Evolutionary conservation across 116 monocot genomes (phyloP).

Genomic region (Dioscorea cayenensis): DNA sequence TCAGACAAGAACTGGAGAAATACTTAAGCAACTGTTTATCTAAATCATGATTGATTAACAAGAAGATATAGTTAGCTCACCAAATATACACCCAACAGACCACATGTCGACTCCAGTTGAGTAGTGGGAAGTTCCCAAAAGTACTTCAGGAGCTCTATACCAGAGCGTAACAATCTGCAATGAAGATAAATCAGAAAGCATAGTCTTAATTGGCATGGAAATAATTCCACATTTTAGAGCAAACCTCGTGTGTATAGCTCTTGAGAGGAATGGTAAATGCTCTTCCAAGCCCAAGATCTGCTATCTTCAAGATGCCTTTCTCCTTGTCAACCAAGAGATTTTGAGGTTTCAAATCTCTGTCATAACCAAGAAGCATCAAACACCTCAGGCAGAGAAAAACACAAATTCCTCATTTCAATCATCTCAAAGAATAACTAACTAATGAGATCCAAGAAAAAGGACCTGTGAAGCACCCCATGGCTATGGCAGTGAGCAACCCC

Average conservation of each 20-base stretch:
- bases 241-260: conserved; percentile 97
- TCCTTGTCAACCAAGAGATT: conserved; percentile 96
- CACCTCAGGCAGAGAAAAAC: background rate
- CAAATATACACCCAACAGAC: conserved; percentile 99
- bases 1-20: too few species aligned
- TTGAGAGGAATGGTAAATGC: conserved; percentile 88
- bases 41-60: background rate
- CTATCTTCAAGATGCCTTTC: conserved; percentile 91
- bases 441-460: background rate
- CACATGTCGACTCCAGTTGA: conserved; percentile 96
- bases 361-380: background rate
- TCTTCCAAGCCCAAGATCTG: conserved; percentile 97
- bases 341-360: conserved; percentile 93
- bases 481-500: conserved; percentile 96
- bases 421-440: background rate
- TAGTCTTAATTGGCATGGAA: background rate
- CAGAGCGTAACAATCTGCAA: conserved; percentile 94
- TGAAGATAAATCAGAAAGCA: background rate
- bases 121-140: conserved; percentile 81
- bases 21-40: background rate
- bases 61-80: conserved; percentile 28
- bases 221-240: background rate
- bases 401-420: background rate
- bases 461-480: conserved; percentile 99
- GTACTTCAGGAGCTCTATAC: conserved; percentile 99